Percentiles rank a stretch among this genome's conserved stretches.
phyloP scores from a whole-genome alignment of 2,329 filamentous ascomycete species.

The Alternaria novae-zelandiae region DNA sequence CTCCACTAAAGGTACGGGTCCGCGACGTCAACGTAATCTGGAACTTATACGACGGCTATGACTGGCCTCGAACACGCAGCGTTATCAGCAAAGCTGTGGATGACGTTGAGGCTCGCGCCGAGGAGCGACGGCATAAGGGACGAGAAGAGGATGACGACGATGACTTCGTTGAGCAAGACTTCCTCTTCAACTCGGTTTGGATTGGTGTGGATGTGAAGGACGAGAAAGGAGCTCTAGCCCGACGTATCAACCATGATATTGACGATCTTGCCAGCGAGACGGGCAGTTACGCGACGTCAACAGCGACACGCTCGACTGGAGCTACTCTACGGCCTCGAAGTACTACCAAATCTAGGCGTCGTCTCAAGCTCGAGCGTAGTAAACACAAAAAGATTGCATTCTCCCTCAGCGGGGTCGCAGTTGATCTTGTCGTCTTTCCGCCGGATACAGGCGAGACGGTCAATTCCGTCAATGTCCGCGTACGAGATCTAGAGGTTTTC shows the following conservation, averaged over 20 bases:
- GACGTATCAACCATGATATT: slow-evolving; percentile 85
- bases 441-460: slow-evolving; percentile 79
- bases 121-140: slow-evolving; percentile 70
- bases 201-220: slow-evolving; percentile 88
- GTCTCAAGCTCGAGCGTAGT: slow-evolving; percentile 79
- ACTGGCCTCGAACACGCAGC: slow-evolving; percentile 88
- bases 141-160: slow-evolving; percentile 67
- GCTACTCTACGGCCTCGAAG: slow-evolving; percentile 51
- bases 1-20: slow-evolving; percentile 78
- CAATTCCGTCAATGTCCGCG: slow-evolving; percentile 82
- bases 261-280: slow-evolving; percentile 89
- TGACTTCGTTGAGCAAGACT: slow-evolving; percentile 83
- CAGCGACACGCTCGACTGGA: slow-evolving; percentile 42
- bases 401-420: slow-evolving; percentile 82
- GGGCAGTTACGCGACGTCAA: slow-evolving; percentile 80
- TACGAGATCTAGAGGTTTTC: slow-evolving; percentile 86
- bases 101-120: slow-evolving; percentile 81
- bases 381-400: slow-evolving; percentile 95
- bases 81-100: slow-evolving; percentile 87
- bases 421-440: slow-evolving; percentile 82
- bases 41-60: slow-evolving; percentile 97
- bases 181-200: slow-evolving; percentile 98
- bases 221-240: slow-evolving; percentile 80
- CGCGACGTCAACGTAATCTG: slow-evolving; percentile 93
- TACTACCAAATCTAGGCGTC: slow-evolving; percentile 54